A percentile compares a stretch with the other conserved stretches of the same genome.
phyloP scores from a whole-genome alignment of 768 basidiomycete species.

The Leucogyrophana mollusca region DNA sequence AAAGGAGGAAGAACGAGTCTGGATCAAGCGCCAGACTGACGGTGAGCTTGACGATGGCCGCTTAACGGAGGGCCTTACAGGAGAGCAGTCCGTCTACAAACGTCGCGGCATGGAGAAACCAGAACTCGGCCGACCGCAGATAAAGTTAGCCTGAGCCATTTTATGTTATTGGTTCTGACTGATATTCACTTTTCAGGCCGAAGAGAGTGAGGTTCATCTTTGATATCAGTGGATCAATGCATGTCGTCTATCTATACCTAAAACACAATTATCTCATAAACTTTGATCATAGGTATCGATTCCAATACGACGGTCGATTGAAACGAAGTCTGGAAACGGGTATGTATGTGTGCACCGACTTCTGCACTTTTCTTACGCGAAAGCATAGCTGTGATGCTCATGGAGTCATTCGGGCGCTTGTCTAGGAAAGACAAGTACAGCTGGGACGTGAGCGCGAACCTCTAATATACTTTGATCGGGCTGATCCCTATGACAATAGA shows the following conservation, averaged over 20 bases:
- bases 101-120: constrained; percentile 69
- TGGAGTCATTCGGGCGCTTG: constrained; percentile 67
- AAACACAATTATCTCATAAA: background rate
- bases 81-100: constrained; percentile 70
- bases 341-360: constrained; percentile 16
- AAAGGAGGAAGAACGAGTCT: constrained; percentile 68
- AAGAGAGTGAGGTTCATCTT: constrained; percentile 71
- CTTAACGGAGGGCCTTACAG: constrained; percentile 65
- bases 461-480: background rate
- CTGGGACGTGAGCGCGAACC: constrained; percentile 60
- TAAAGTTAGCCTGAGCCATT: constrained; percentile 47
- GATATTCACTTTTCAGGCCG: constrained; percentile 37
- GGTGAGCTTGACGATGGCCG: constrained; percentile 69
- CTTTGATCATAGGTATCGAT: constrained; percentile 55
- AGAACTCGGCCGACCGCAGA: constrained; percentile 62
- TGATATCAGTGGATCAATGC: constrained; percentile 71
- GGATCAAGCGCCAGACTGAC: constrained; percentile 71
- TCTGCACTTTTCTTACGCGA: background rate
- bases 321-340: constrained; percentile 66
- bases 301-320: constrained; percentile 69
- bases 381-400: constrained; percentile 61
- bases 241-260: constrained; percentile 9
- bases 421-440: constrained; percentile 68
- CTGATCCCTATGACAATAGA: constrained; percentile 33
- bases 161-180: background rate